These are phyloP conservation scores for Diaporthe vaccinii DNA, from an alignment of 2,329 filamentous ascomycete genomes.

Conservation along the genomic window DNA sequence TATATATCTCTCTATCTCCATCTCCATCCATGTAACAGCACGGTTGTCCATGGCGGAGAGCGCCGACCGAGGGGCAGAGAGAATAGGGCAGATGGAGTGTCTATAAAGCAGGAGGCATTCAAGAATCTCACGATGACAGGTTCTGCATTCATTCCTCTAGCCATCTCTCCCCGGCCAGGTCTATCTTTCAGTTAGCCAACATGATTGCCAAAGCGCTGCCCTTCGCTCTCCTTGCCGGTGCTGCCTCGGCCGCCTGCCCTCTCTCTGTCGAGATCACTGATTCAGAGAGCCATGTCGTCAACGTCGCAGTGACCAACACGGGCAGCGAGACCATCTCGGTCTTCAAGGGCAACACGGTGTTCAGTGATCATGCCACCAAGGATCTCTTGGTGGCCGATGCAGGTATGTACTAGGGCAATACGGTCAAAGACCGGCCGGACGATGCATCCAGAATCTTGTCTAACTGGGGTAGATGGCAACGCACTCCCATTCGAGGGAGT, in stretches of 20 bases:
- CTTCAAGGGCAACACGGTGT: conserved; percentile 43
- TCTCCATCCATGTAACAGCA: neutral
- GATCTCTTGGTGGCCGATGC: conserved; percentile 39
- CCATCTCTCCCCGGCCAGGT: neutral
- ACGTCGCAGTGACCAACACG: conserved; percentile 40
- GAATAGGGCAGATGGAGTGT: neutral
- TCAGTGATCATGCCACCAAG: conserved; percentile 41
- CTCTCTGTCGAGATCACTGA: conserved; percentile 38
- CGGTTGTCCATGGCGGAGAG: neutral
- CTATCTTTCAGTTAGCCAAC: neutral
- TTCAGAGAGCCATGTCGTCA: conserved; percentile 35
- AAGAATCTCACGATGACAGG: too few relatives aligned
- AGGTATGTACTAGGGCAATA: neutral
- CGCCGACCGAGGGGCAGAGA: neutral
- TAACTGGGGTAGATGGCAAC: conserved; percentile 36
- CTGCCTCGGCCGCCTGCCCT: conserved; percentile 40
- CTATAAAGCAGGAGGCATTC: neutral
- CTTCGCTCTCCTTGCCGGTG: conserved; percentile 37
- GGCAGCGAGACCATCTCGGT: conserved; percentile 38
- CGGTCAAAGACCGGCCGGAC: too few relatives aligned
- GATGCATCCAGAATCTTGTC: neutral
- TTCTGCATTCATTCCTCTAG: neutral
- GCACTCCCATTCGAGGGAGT: conserved; percentile 38
- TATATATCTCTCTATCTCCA: neutral
- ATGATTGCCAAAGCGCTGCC: conserved; percentile 39